Conservation (phyloP, 2,329 filamentous ascomycete species). For the Cladobotryum protrusum region DNA sequence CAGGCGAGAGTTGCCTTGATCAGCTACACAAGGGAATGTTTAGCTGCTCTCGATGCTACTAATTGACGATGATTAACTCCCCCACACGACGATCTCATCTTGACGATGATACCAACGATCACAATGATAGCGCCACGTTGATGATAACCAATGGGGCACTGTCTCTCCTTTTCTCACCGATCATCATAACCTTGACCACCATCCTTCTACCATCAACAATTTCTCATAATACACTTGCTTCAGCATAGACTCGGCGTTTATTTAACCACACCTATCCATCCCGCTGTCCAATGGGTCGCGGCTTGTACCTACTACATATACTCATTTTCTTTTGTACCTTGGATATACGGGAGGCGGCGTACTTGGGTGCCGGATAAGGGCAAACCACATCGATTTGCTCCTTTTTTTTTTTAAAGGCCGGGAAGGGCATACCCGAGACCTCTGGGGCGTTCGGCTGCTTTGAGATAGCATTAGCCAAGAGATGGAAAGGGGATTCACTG, state of each 20-base stretch:
- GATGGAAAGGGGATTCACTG: constrained; percentile 3
- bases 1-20: constrained; percentile 30
- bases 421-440: constrained; percentile 12
- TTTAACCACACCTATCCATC: constrained; percentile 15
- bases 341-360: constrained; percentile 21
- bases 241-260: constrained; percentile 31
- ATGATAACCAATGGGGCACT: constrained; percentile 10
- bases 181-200: constrained; percentile 4
- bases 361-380: constrained; percentile 17
- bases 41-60: neutral
- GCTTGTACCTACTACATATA: constrained; percentile 24
- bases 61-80: neutral
- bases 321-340: constrained; percentile 18
- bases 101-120: constrained; percentile 12
- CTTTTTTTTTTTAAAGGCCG: constrained; percentile 16
- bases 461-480: constrained; percentile 11
- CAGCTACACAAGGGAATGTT: neutral
- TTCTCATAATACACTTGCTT: constrained; percentile 14
- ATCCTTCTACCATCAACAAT: constrained; percentile 12
- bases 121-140: constrained; percentile 5
- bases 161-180: constrained; percentile 20
- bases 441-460: constrained; percentile 14
- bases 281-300: constrained; percentile 14
- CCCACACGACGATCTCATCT: constrained; percentile 3
- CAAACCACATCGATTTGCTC: constrained; percentile 19